Percentiles rank a stretch among this genome's conserved stretches.
These are phyloP conservation scores for Zygosaccharomyces pseudobailii DNA, from an alignment of 1,139 yeast species.

Conservation along the genomic window DNA sequence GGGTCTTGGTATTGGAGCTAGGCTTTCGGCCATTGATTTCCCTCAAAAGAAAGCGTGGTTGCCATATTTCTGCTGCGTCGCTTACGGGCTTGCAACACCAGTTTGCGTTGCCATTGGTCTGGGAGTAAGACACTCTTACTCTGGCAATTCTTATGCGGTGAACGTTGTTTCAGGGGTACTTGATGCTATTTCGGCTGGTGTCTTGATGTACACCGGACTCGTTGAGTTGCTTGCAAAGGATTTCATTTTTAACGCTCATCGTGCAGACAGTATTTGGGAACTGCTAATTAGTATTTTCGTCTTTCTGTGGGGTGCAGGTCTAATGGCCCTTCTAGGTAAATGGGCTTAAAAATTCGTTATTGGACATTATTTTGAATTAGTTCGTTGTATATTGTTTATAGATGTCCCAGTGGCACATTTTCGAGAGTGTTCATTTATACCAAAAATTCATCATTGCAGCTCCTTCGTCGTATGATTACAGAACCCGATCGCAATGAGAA, in stretches of 20 bases:
- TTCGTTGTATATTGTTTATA: not conserved
- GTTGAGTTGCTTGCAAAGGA: constrained; percentile 85
- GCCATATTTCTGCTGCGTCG: constrained; percentile 53
- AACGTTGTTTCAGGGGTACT: constrained; percentile 65
- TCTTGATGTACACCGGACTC: constrained; percentile 72
- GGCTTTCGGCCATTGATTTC: constrained; percentile 66
- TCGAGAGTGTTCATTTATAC: no score
- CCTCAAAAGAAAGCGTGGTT: constrained; percentile 42
- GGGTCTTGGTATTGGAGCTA: constrained; percentile 79
- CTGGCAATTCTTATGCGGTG: constrained; percentile 55
- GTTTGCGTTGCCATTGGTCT: constrained; percentile 75
- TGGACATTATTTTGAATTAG: no score
- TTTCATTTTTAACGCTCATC: constrained; percentile 57
- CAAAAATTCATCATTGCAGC: no score
- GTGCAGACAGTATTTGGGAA: constrained; percentile 37
- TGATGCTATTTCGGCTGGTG: constrained; percentile 76
- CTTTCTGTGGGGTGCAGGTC: constrained; percentile 59
- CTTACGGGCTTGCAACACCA: constrained; percentile 69
- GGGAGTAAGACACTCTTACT: constrained; percentile 62
- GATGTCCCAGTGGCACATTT: no score
- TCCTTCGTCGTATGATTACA: no score
- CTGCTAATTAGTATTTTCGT: constrained; percentile 15
- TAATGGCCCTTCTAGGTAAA: constrained; percentile 81
- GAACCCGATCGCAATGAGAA: no score
- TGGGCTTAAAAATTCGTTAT: no score